Percentiles rank a stretch among this genome's conserved stretches.
These are phyloP conservation scores for Sodiomyces alkalinus DNA, from an alignment of 2,329 filamentous ascomycete genomes.

Conservation along the genomic window DNA sequence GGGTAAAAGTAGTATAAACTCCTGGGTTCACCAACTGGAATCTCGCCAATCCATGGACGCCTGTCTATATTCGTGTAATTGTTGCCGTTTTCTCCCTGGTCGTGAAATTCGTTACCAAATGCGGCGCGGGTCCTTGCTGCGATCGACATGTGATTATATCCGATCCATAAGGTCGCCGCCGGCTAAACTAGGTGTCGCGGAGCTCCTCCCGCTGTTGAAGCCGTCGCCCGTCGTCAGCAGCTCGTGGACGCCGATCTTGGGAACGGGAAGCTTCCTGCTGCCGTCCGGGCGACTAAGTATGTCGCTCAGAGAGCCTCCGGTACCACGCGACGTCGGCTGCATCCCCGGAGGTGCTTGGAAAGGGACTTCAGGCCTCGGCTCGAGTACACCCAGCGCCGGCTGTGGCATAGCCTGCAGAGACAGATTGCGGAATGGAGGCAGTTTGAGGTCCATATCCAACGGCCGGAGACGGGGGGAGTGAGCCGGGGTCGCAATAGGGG, in stretches of 20 bases:
- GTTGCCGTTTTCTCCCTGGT: slow-evolving; percentile 20
- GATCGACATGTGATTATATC: slow-evolving; percentile 16
- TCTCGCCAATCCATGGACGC: slow-evolving; percentile 14
- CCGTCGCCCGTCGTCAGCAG: slow-evolving; percentile 52
- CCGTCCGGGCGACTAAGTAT: slow-evolving; percentile 86
- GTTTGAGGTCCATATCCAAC: slow-evolving; percentile 57
- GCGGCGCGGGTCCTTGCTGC: slow-evolving; percentile 11
- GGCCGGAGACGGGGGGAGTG: slow-evolving; percentile 86
- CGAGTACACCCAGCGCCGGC: slow-evolving; percentile 42
- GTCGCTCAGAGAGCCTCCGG: slow-evolving; percentile 71
- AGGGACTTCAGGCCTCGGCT: slow-evolving; percentile 35
- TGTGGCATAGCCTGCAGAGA: slow-evolving; percentile 37
- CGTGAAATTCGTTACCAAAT: slow-evolving; percentile 15
- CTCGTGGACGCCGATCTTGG: slow-evolving; percentile 81
- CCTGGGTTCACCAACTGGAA: too few species aligned
- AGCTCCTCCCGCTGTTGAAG: slow-evolving; percentile 63
- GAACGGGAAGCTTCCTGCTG: slow-evolving; percentile 77
- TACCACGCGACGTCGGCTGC: slow-evolving; percentile 41
- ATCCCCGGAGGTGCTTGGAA: slow-evolving; percentile 21
- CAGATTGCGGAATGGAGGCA: slow-evolving; percentile 66
- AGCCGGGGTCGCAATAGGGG: slow-evolving; percentile 91
- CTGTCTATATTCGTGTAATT: slow-evolving; percentile 24
- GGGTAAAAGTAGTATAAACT: too few species aligned
- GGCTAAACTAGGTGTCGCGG: slow-evolving; percentile 61
- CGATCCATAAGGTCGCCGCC: slow-evolving; percentile 53